These are phyloP conservation scores for Ascochyta lentis DNA, from an alignment of 2,329 filamentous ascomycete species.

Conservation along the genomic window DNA sequence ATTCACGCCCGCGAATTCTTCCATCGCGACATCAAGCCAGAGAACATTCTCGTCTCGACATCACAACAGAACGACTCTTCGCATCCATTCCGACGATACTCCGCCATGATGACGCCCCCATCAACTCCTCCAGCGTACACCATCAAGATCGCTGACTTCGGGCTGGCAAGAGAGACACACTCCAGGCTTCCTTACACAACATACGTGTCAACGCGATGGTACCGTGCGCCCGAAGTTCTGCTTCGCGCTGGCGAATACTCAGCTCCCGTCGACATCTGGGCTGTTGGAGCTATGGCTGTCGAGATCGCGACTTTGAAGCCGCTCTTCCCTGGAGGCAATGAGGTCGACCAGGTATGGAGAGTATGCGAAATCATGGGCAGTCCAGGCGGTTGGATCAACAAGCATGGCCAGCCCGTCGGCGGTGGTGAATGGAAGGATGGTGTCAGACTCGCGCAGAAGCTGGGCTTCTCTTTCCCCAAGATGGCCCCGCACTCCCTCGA, in stretches of 20 bases:
- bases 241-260: slow-evolving; percentile 95
- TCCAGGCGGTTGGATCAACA: slow-evolving; percentile 97
- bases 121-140: slow-evolving; percentile 93
- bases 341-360: slow-evolving; percentile 98
- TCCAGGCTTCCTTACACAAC: slow-evolving; percentile 97
- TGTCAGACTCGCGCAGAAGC: slow-evolving; percentile 87
- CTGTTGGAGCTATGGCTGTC: slow-evolving; percentile 96
- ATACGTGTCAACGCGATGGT: slow-evolving; percentile 98
- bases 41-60: slow-evolving; percentile 96
- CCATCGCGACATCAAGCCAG: slow-evolving; percentile 98
- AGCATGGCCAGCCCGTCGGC: slow-evolving; percentile 82
- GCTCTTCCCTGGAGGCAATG: slow-evolving; percentile 94
- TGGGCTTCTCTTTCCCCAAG: slow-evolving; percentile 98
- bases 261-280: slow-evolving; percentile 98
- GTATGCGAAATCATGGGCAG: slow-evolving; percentile 99
- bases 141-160: slow-evolving; percentile 98
- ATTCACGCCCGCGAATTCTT: slow-evolving; percentile 98
- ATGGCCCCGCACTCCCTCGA: slow-evolving; percentile 99
- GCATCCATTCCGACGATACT: slow-evolving; percentile 91
- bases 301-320: slow-evolving; percentile 97
- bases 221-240: slow-evolving; percentile 89
- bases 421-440: slow-evolving; percentile 98
- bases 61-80: slow-evolving; percentile 81
- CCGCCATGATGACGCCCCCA: slow-evolving; percentile 88
- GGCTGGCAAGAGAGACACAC: slow-evolving; percentile 94